These are phyloP conservation scores for Eucalyptus shirleyi DNA, from an alignment of 345 rosid species.

Conservation along the genomic window DNA sequence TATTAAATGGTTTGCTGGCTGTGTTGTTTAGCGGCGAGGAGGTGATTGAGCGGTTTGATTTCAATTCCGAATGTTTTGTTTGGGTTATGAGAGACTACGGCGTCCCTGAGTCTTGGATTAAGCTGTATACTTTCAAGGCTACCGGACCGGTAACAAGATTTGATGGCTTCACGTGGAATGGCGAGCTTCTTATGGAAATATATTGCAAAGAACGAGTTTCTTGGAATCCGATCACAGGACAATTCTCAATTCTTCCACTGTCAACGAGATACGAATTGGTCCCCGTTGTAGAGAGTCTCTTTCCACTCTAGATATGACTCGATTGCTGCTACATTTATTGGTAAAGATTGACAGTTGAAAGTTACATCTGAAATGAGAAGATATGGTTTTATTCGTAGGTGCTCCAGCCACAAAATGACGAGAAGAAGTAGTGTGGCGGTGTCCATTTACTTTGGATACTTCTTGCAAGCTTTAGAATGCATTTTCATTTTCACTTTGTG, in stretches of 20 bases:
- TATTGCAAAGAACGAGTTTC: neutral
- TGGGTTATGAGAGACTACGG: neutral
- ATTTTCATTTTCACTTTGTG: neutral
- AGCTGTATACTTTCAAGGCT: neutral
- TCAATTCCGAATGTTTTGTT: neutral
- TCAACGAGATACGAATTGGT: accelerated
- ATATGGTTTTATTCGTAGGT: neutral
- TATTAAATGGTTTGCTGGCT: neutral
- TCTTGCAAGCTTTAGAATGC: neutral
- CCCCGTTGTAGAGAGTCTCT: neutral
- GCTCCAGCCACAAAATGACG: neutral
- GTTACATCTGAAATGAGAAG: neutral
- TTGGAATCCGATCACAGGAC: neutral
- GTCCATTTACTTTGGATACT: neutral
- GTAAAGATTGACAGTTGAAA: neutral
- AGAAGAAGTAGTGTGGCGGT: neutral
- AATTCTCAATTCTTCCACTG: neutral
- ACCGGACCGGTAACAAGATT: neutral
- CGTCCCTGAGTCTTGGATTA: neutral
- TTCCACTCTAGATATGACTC: neutral
- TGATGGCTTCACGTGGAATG: neutral
- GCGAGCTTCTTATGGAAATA: neutral
- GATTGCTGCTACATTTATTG: neutral
- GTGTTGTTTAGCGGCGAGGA: neutral
- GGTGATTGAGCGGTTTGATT: neutral